A percentile compares a stretch with the other conserved stretches of the same genome.
Evolutionary conservation across 2,329 filamentous ascomycete species (phyloP).

Genomic region (Nemania abortiva): DNA sequence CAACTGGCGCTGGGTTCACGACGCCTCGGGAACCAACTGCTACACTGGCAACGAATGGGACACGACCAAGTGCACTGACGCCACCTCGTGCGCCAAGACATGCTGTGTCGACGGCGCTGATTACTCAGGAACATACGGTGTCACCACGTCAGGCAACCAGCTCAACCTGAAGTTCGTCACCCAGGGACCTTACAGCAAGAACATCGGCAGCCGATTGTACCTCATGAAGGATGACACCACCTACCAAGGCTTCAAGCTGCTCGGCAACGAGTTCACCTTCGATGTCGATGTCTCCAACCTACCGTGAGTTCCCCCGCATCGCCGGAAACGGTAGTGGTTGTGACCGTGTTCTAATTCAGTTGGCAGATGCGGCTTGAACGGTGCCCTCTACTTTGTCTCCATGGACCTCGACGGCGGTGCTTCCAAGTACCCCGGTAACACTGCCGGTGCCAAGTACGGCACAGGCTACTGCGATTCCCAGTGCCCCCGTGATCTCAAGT

Average conservation of each 20-base stretch:
- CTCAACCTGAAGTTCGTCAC: slow-evolving; percentile 65
- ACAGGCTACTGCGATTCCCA: slow-evolving; percentile 67
- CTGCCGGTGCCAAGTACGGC: slow-evolving; percentile 65
- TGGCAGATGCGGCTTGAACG: slow-evolving; percentile 69
- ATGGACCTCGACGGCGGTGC: slow-evolving; percentile 67
- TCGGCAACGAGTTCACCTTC: slow-evolving; percentile 72
- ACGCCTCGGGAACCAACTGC: slow-evolving; percentile 58
- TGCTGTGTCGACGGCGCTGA: slow-evolving; percentile 61
- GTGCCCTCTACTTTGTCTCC: slow-evolving; percentile 68
- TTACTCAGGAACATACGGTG: slow-evolving; percentile 60
- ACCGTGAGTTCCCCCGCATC: slow-evolving; percentile 37
- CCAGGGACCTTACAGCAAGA: slow-evolving; percentile 55
- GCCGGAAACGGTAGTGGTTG: neutral
- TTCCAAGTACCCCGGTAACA: slow-evolving; percentile 59
- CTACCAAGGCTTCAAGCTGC: slow-evolving; percentile 69
- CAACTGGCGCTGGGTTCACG: slow-evolving; percentile 66
- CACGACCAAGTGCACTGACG: slow-evolving; percentile 51
- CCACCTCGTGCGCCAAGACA: slow-evolving; percentile 54
- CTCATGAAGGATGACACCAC: slow-evolving; percentile 66
- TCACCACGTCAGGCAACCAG: slow-evolving; percentile 58
- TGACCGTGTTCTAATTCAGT: slow-evolving; percentile 1
- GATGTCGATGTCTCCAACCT: slow-evolving; percentile 72
- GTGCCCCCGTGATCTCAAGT: slow-evolving; percentile 63
- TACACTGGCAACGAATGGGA: slow-evolving; percentile 59
- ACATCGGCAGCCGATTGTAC: slow-evolving; percentile 64